phyloP scores from a whole-genome alignment of 2,329 filamentous ascomycete genomes.

The Rhytidhysteron rufulum region DNA sequence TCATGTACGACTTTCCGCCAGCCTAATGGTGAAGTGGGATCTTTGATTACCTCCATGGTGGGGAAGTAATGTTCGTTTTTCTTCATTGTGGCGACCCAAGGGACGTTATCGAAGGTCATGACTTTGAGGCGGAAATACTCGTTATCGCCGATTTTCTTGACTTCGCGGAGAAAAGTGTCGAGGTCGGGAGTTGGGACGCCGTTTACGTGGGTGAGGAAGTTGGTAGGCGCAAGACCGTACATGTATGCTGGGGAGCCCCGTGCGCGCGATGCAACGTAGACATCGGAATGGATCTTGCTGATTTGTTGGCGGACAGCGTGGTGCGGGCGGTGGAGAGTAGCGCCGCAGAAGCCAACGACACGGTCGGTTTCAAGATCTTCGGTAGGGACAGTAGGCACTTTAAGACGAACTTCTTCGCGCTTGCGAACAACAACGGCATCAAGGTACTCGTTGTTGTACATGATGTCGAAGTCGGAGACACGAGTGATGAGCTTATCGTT shows the following conservation, averaged over 20 bases:
- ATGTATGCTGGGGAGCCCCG: conserved; percentile 35
- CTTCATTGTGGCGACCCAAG: conserved; percentile 99
- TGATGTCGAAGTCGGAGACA: conserved; percentile 88
- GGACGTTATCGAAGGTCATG: conserved; percentile 98
- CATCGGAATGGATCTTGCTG: conserved; percentile 89
- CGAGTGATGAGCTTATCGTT: conserved; percentile 91
- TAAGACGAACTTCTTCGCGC: conserved; percentile 71
- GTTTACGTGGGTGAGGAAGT: conserved; percentile 97
- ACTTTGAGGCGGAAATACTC: conserved; percentile 96
- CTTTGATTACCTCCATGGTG: conserved; percentile 63
- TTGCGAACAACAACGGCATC: conserved; percentile 85
- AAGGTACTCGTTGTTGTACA: conserved; percentile 84
- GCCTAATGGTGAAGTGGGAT: conserved; percentile 47
- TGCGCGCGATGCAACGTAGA: conserved; percentile 82
- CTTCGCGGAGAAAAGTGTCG: conserved; percentile 73
- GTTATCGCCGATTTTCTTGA: conserved; percentile 88
- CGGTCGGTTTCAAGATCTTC: conserved; percentile 89
- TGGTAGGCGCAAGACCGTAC: conserved; percentile 85
- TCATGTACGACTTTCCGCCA: conserved; percentile 58
- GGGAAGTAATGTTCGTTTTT: conserved; percentile 97
- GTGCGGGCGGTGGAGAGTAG: conserved; percentile 87
- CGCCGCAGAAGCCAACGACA: conserved; percentile 91
- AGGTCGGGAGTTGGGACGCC: conserved; percentile 80
- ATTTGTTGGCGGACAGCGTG: conserved; percentile 97
- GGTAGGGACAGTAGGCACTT: conserved; percentile 80